Evolutionary conservation across 2,329 filamentous ascomycete species (phyloP), one percentile per base, ranked within the genome.

Genomic region (Aspergillus uvarum): DNA sequence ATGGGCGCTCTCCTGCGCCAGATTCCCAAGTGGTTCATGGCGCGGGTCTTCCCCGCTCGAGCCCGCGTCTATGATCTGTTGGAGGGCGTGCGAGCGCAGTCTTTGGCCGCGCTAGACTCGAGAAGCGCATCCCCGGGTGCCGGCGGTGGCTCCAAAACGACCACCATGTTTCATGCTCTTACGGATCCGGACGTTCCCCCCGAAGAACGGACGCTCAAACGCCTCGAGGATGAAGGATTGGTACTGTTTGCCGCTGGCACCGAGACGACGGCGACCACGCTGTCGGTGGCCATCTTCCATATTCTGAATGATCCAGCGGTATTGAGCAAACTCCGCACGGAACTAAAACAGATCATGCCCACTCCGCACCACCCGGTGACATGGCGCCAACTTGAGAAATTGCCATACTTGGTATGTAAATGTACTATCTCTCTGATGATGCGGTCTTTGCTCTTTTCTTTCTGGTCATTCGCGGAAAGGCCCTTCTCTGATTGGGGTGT

Each of bases 321-420:
- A 2, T 54, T 64, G 44, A 22, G 21, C 0, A 68, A 63, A 51
- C 57, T 76, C 19, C 67, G 69, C 5, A 56, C 65, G 10, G 74
- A 77, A 29, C 58, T 77, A 24, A 60, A 62, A 32, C 51, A 60
- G 2, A 65, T 72, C 6, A 68, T 76, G 63, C 73, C 71, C 1
- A 66, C 63, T 14, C 65, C 69, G 7, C 59, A 65, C 0, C 57
- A 58, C 19, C 54, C 57, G 5, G 63, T 71, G 5, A 63, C 67
- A 2, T 73, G 71, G 69, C 67, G 63, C 4, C 60, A 72, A 22
- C 66, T 80, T 6, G 73, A 82, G 63, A 65, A 74, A 49, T 66
- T 80, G 8, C 76, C 79, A 0, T 81, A 79, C 60, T 56, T 79
- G 59, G 72, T 72, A 63, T 11, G 54, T 38, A 12, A 12, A 2